A percentile compares a stretch with the other conserved stretches of the same genome.
phyloP scores from a whole-genome alignment of 768 basidiomycete genomes.

The Trametes punicea region DNA sequence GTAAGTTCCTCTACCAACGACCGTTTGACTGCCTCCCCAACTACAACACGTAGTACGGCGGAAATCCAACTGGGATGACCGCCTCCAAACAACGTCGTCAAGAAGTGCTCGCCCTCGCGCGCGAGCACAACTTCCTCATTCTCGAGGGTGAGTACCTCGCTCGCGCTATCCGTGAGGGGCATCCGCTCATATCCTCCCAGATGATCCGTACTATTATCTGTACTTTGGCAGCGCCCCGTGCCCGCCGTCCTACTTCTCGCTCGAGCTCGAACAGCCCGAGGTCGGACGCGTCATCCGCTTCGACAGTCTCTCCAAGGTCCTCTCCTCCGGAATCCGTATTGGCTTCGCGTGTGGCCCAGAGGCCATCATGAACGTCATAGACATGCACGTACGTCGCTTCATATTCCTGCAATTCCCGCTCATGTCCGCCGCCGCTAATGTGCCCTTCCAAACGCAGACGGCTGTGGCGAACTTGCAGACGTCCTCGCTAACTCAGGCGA shows the following conservation, averaged over 20 bases:
- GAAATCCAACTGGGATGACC: conserved; percentile 87
- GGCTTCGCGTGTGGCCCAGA: conserved; percentile 81
- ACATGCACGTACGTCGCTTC: conserved; percentile 56
- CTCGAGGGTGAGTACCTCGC: conserved; percentile 61
- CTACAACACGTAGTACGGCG: conserved; percentile 56
- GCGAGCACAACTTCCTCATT: conserved; percentile 76
- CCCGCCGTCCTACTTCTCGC: conserved; percentile 76
- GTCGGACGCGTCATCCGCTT: conserved; percentile 84
- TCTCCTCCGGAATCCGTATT: conserved; percentile 73
- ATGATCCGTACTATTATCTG: conserved; percentile 79
- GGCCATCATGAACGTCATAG: conserved; percentile 64
- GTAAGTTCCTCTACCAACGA: conserved; percentile 35
- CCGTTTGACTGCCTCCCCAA: neutral
- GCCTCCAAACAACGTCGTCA: conserved; percentile 64
- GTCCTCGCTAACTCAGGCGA: conserved; percentile 63
- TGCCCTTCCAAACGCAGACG: conserved; percentile 44
- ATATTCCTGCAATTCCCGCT: neutral
- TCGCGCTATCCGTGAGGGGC: neutral
- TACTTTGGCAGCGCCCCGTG: conserved; percentile 68
- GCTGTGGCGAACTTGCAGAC: conserved; percentile 65
- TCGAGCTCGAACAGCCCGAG: conserved; percentile 61
- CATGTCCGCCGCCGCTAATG: neutral
- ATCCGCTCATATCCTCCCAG: conserved; percentile 33
- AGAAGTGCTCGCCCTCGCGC: conserved; percentile 72
- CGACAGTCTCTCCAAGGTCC: conserved; percentile 87